Base-by-base conservation (phyloP, 768 basidiomycete species). In the Tricholoma sp. region DNA sequence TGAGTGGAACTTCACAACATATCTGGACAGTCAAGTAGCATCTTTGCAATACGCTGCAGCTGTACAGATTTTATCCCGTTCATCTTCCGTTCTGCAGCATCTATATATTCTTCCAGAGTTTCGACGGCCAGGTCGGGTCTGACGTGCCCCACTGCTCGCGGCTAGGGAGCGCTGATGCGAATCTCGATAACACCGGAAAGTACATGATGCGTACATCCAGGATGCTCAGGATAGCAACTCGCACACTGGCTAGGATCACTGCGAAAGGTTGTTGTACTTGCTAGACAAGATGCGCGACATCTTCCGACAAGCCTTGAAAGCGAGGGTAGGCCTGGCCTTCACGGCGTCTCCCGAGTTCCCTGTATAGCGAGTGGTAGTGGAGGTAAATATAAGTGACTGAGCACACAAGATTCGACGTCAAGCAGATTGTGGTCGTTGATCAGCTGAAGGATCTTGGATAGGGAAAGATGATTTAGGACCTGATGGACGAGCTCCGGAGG, bases 21-120 rank as follows among this genome's bases (percentile, higher is more conserved):
- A 19, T 52, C 55, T 1, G 67, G 66, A 39, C 67, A 62, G 10
- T 60, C 50, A 29, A 56, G 31, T 22, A 66, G 50, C 12, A 69
- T 46, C 22, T 52, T 34, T 12, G 66, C 68, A 54, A 69, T 59
- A 5, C 61, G 59, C 35, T 37, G 55, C 35, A 72, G 56, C 45
- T 69, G 66, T 9, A 55, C 52, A 12, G 60, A 50, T 43, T 70
- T 68, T 34, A 58, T 49, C 12, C 50, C 27, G 31, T 62, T 65
- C n/a, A 71, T 56, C 14, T 39, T 58, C 8, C 19, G 39, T 57
- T 66, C 66, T 12, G 64, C 62, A 4, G 57, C 57, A 43, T 64
- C 57, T 9, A 69, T 9, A 69, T 24, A 10, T 43, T 55, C n/a
- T 57, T 59, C 47, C 64, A 68, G 39, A 64, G 46, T 0, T 63